phyloP scores from a whole-genome alignment of 306 rosid genomes.

The Gastrolobium villosum region DNA sequence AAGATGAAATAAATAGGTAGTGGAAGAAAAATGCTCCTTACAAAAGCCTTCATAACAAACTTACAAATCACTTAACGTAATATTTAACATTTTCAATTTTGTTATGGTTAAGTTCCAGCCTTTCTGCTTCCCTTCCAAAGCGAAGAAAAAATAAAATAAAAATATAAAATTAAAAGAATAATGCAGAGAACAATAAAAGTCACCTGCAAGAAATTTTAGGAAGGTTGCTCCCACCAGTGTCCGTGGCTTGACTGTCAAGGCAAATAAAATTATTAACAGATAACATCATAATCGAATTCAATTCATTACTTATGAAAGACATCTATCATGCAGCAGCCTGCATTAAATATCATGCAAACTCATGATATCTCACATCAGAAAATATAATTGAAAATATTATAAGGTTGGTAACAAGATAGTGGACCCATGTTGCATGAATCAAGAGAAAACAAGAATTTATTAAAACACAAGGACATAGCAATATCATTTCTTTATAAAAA shows the following conservation, averaged over 20 bases:
- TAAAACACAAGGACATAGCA: conserved; percentile 8
- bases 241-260: conserved; percentile 87
- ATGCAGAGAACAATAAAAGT: not conserved
- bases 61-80: not conserved
- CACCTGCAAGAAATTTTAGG: conserved; percentile 93
- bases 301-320: conserved; percentile 23
- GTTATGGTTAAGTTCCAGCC: not conserved
- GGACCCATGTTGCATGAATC: not conserved
- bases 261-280: conserved; percentile 46
- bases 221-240: conserved; percentile 94
- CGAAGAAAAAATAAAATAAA: conserved; percentile 6
- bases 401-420: not conserved
- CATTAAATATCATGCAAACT: conserved; percentile 22
- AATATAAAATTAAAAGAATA: conserved; percentile 12
- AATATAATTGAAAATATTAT: not conserved
- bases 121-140: conserved; percentile 9
- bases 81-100: conserved; percentile 19
- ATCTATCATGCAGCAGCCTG: conserved; percentile 30
- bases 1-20: not conserved
- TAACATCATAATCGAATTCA: conserved; percentile 47
- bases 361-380: conserved; percentile 20
- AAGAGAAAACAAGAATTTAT: conserved; percentile 14
- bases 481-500: not conserved
- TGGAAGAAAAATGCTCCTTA: conserved; percentile 21
- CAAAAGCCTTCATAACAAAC: conserved; percentile 18